A percentile compares a stretch with the other conserved stretches of the same genome.
Evolutionary conservation across 2,329 filamentous ascomycete genomes (phyloP).

Genomic region (Alternaria novae-zelandiae): DNA sequence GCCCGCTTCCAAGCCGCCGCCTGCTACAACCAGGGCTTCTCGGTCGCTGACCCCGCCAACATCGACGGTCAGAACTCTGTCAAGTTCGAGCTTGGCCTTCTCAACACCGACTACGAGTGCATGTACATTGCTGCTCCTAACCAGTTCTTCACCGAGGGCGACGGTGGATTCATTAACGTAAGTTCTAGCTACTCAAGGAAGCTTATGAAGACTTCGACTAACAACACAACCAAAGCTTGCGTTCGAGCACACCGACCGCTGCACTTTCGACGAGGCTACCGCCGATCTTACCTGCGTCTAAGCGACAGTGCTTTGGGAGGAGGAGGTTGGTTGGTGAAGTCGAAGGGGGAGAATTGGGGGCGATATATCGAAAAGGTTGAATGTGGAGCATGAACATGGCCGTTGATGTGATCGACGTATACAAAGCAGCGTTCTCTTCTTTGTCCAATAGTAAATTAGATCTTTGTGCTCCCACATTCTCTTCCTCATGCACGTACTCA

Average conservation of each 20-base stretch:
- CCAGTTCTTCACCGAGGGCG: conserved; percentile 9
- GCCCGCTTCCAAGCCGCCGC: conserved; percentile 4
- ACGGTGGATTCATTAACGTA: conserved; percentile 3
- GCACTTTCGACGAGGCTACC: conserved; percentile 10
- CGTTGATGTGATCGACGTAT: not conserved
- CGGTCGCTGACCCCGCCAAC: conserved; percentile 1
- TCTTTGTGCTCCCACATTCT: not conserved
- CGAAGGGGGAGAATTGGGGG: not conserved
- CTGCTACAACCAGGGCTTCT: conserved; percentile 12
- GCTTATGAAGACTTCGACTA: not conserved
- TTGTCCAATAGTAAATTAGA: not conserved
- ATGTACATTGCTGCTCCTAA: conserved; percentile 10
- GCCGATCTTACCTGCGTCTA: conserved; percentile 11
- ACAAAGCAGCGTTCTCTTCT: not conserved
- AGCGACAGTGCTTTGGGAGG: not conserved
- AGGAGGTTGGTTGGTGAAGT: not conserved
- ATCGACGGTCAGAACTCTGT: conserved; percentile 6
- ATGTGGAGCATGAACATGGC: not conserved
- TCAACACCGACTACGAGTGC: conserved; percentile 16
- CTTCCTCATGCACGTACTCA: not conserved
- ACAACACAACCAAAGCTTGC: not conserved
- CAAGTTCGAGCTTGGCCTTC: conserved; percentile 8
- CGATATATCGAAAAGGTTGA: not conserved
- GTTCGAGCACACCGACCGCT: conserved; percentile 2
- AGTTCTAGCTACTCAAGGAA: not conserved